Evolutionary conservation across 495 filamentous ascomycete species (phyloP), one percentile per base, ranked within the genome.

Genomic region (Aspergillus nidulans): DNA sequence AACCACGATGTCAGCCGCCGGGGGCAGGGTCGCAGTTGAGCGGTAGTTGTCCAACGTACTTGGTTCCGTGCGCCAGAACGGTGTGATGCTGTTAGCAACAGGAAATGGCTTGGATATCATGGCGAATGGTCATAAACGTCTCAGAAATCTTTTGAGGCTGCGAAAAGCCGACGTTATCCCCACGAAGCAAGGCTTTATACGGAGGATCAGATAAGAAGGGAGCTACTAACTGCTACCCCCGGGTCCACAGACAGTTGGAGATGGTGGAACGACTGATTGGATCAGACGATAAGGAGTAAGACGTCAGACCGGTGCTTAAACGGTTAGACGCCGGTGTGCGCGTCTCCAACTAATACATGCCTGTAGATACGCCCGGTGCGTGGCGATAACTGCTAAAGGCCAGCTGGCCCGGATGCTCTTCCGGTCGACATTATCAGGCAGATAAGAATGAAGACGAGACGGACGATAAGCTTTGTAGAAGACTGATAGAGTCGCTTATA

Each of bases 51-150:
- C 68, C 20, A 72, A 47, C 8, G 43, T 44, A 55, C 76, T 74
- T 0, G 81, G 81, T 42, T 88, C 79, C 18, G 75, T 63, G n/a
- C 69, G 85, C 90, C 90, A 95, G 69, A 87, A 94, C 0, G 90
- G 87, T 19, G 76, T 65, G 4, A 83, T 87, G 15, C 85, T 79
- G 40, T 83, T 76, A 3, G 77, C 48, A 6, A 67, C 60, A 1
- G 74, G 74, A 12, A 57, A 41, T 43, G 62, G 58, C 19, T 54
- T 59, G 40, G 49, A 6, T 46, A 55, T 53, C 25, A 7, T 50
- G 25, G 30, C 18, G 46, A 28, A 19, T 2, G 9, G 36, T n/a
- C n/a, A n/a, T n/a, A n/a, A n/a, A n/a, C n/a, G n/a, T n/a, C n/a
- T n/a, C n/a, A n/a, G n/a, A n/a, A n/a, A n/a, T n/a, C n/a, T n/a